phyloP scores from a whole-genome alignment of 2,329 filamentous ascomycete genomes.

The Penicillium sp. region DNA sequence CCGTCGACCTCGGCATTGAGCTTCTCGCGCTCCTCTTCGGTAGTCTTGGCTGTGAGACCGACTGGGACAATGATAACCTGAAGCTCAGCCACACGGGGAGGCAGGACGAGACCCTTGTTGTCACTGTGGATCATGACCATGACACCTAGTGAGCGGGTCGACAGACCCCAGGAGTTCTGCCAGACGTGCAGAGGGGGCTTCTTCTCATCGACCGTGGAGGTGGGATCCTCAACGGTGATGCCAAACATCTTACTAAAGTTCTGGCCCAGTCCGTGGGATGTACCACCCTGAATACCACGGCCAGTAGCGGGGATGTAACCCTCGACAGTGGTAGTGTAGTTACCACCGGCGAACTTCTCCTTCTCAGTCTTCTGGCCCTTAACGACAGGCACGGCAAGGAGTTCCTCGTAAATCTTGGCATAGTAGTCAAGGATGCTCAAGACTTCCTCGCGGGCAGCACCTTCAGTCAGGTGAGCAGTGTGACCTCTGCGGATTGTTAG shows the following conservation, averaged over 20 bases:
- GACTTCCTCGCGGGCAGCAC: slow-evolving; percentile 79
- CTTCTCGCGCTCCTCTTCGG: slow-evolving; percentile 71
- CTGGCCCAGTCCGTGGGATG: slow-evolving; percentile 90
- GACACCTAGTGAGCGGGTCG: slow-evolving; percentile 93
- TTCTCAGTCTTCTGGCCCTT: slow-evolving; percentile 94
- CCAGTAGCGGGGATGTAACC: slow-evolving; percentile 95
- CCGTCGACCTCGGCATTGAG: slow-evolving; percentile 73
- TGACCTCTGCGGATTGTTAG: slow-evolving; percentile 57
- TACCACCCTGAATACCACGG: slow-evolving; percentile 93
- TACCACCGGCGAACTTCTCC: slow-evolving; percentile 94
- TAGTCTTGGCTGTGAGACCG: slow-evolving; percentile 84
- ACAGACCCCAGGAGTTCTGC: slow-evolving; percentile 99
- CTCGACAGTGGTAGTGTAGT: slow-evolving; percentile 96
- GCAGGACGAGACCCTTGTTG: slow-evolving; percentile 90
- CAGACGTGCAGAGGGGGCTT: slow-evolving; percentile 81
- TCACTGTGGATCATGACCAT: slow-evolving; percentile 99
- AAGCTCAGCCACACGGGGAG: slow-evolving; percentile 81
- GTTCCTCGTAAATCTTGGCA: slow-evolving; percentile 84
- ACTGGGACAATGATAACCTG: slow-evolving; percentile 89
- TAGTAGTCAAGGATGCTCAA: slow-evolving; percentile 92
- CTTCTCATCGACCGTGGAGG: slow-evolving; percentile 66
- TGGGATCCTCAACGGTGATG: slow-evolving; percentile 91
- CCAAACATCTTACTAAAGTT: slow-evolving; percentile 99
- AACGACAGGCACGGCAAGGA: slow-evolving; percentile 91
- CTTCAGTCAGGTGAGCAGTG: slow-evolving; percentile 83